Evolutionary conservation across 371 early-diverging fungal genomes (phyloP).

Genomic region (Syncephalastrum monosporum): DNA sequence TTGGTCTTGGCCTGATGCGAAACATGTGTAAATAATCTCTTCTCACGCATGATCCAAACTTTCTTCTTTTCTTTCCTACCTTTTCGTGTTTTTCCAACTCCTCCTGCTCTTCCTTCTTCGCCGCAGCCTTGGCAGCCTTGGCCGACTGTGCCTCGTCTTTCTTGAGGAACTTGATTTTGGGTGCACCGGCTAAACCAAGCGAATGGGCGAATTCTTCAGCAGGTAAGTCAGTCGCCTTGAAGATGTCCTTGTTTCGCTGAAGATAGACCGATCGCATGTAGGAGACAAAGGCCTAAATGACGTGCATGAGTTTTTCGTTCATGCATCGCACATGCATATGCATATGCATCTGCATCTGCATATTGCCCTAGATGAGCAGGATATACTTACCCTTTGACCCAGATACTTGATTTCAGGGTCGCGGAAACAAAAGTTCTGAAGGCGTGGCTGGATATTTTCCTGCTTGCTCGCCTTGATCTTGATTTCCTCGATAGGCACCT

Average conservation of each 20-base stretch:
- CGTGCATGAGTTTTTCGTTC: not conserved
- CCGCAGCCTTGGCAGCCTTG: conserved; percentile 28
- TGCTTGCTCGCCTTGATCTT: conserved; percentile 79
- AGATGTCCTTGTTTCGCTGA: conserved; percentile 85
- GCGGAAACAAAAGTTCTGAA: conserved; percentile 91
- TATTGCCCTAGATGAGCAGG: not conserved
- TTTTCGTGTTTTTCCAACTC: conserved; percentile 40
- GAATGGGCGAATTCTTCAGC: conserved; percentile 85
- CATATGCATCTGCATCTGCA: too few species aligned
- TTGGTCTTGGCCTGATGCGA: conserved; percentile 62
- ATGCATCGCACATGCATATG: not conserved
- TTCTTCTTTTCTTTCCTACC: conserved; percentile 11
- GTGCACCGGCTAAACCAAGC: conserved; percentile 92
- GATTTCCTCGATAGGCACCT: conserved; percentile 85
- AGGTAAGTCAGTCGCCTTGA: conserved; percentile 84
- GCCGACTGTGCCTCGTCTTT: conserved; percentile 32
- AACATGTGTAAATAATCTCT: not conserved
- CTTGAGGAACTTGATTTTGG: conserved; percentile 88
- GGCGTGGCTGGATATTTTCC: conserved; percentile 72
- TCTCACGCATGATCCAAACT: conserved; percentile 4
- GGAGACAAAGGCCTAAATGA: conserved; percentile 79
- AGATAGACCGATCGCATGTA: conserved; percentile 91
- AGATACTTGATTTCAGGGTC: conserved; percentile 94
- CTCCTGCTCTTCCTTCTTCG: conserved; percentile 32
- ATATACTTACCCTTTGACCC: conserved; percentile 71